Evolutionary conservation across 2,329 filamentous ascomycete species (phyloP), one percentile per base, ranked within the genome.

Genomic region (Ciborinia camelliae): DNA sequence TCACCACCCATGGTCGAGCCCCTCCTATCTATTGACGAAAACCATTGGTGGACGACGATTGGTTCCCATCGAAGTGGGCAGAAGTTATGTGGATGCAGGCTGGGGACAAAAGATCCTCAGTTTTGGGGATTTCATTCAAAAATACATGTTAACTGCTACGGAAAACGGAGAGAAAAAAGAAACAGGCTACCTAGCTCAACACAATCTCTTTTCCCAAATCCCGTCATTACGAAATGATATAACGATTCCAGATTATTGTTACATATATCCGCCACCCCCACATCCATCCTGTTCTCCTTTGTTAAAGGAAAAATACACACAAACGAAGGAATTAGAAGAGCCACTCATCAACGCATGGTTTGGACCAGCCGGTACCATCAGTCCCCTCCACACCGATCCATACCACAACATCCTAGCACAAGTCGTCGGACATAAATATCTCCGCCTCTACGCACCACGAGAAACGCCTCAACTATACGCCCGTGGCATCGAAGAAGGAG

Each of bases 391-490:
- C 76, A 96, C 92, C 1, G 95, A 98, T 73, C 91, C 90, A 1
- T 96, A 97, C 75, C 91, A 97, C 74, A 98, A 98, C 73, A 85
- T 98, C 55, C 84, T 98, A 5, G 88, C 88, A 30, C 95, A 98
- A 76, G 90, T 96, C 0, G 90, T 96, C 0, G 95, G 95, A 0
- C 82, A 85, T 65, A 99, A 99, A 77, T 98, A 98, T 76, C 80
- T 98, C n/a, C 84, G 95, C 1, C 81, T 98, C 2, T 98, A 97
- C 75, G 82, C 88, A 0, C 93, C 94, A 0, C 75, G 76, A 20
- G 82, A 87, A 52, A 86, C 84, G 5, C 70, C 74, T 2, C 78
- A 76, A 4, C 77, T 96, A 73, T 83, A 86, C 63, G 86, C 91
- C 0, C 79, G 86, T 35, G 83, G 84, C 0, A 75, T 80, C 1